Evolutionary conservation across 257 asterid genomes (phyloP), one percentile per base, ranked within the genome.

Genomic region (Capsicum chinense): DNA sequence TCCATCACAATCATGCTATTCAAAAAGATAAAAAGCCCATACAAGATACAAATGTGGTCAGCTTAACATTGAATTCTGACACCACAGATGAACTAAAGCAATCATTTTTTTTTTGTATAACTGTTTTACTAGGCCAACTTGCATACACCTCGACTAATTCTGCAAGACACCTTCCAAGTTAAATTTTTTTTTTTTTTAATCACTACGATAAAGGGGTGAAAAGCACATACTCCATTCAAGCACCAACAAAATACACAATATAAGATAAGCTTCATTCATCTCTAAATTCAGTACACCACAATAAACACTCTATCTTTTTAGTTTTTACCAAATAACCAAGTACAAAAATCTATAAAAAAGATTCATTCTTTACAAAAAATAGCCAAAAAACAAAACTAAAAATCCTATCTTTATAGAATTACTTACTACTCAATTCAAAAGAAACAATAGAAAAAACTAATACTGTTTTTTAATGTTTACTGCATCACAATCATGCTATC

Each of bases 201-300:
- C 80, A 11, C 60, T 19, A 68, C 78, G 26, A 15, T 54, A 68
- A 68, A 67, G 52, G 2, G 54, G 0, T 39, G 54, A 68, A 68
- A 68, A 39, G 26, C 33, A 39, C 7, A 39, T 26, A 8, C 1
- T 13, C 76, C 52, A 14, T 68, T 68, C 52, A 68, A 39, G 54
- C 3, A 67, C 52, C 44, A 39, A 39, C 44, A 39, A 39, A 39
- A 39, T 4, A 39, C 44, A 70, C 33, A 16, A 70, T 70, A 42
- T 9, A 63, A 68, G 15, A 68, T 68, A 11, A 37, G 52, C 76
- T 68, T 68, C 76, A 37, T 68, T 68, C 52, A 68, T 68, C 76
- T 37, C 74, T 67, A 67, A 3, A 67, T 35, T 67, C 79, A 69
- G 4, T 39, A 42, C 79, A 39, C 5, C 44, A 39, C 44, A 39